Evolutionary conservation across 768 basidiomycete genomes (phyloP), one percentile per base, ranked within the genome.

Genomic region (Boletus rubropictus): DNA sequence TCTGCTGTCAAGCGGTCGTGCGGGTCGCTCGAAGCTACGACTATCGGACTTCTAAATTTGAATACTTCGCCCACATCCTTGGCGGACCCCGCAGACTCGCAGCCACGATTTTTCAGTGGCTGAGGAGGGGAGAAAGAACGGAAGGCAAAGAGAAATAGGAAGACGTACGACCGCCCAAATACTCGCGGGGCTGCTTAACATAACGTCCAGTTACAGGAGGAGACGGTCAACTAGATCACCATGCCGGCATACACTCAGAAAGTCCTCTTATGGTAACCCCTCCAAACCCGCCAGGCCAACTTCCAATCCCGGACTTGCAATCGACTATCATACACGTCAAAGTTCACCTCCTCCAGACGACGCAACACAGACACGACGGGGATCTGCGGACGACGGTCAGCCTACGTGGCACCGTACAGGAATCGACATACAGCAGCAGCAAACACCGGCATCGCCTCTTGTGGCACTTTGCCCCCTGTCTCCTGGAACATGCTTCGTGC

Each of bases 261-360:
- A 52, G 44, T 50, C 64, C 71, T 63, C 53, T 67, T 71, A 64
- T 74, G 72, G 66, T 76, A 74, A 54, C 72, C 65, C 41, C 73
- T 66, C 79, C 78, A 81, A 29, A 90, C 77, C 59, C 76, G 74
- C 81, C 81, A 87, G 42, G 90, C 79, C 57, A 91, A 67, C 70
- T 77, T 79, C 82, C 90, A 90, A 62, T 86, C 83, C 65, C 79
- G 74, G 57, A 69, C 48, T 67, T 81, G 83, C 58, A 90, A 56
- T 55, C 71, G 69, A 21, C 79, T 71, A 52, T 82, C 69, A 62
- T 87, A 91, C 7, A 73, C 83, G 57, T 91, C 74, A 65, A 92
- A 92, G 58, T 82, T 73, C 38, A 70, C 77, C 49, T 72, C 72
- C 63, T 91, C 87, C 49, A 91, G 69, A 45, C 81, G 76, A 42